Conservation (phyloP, 768 basidiomycete genomes). For the Lepiota venenata region DNA sequence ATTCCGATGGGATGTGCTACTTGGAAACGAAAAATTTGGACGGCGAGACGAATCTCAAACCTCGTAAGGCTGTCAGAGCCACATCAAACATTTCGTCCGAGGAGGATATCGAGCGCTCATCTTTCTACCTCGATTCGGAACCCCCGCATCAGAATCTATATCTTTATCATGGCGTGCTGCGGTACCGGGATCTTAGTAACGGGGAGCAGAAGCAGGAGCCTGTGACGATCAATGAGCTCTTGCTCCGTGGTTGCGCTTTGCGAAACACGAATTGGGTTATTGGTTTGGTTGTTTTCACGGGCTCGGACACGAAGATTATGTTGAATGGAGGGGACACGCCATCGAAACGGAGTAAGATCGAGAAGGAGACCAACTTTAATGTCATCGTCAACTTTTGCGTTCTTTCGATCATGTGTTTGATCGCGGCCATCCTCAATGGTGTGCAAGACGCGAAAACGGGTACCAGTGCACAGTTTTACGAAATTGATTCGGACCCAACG, state of each 20-base stretch:
- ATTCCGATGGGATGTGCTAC: constrained; percentile 89
- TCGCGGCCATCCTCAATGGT: constrained; percentile 76
- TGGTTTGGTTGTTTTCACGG: constrained; percentile 92
- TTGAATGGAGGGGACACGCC: constrained; percentile 91
- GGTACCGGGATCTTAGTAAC: constrained; percentile 56
- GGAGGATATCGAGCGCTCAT: constrained; percentile 85
- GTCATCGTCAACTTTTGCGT: constrained; percentile 91
- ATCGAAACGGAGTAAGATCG: constrained; percentile 96
- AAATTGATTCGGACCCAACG: constrained; percentile 61
- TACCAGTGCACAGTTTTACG: constrained; percentile 75
- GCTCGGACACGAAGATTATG: constrained; percentile 90
- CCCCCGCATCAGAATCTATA: constrained; percentile 94
- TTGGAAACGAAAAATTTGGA: constrained; percentile 98
- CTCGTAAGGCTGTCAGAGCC: constrained; percentile 70
- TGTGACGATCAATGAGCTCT: constrained; percentile 87
- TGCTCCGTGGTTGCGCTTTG: constrained; percentile 87
- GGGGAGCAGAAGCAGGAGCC: constrained; percentile 59
- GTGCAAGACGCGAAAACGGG: constrained; percentile 53
- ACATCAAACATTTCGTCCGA: constrained; percentile 77
- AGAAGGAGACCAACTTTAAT: constrained; percentile 98
- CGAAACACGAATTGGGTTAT: constrained; percentile 93
- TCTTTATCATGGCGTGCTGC: constrained; percentile 80
- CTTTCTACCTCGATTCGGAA: constrained; percentile 90
- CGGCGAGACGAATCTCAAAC: constrained; percentile 96
- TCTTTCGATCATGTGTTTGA: constrained; percentile 70